Base-by-base conservation (phyloP, 306 rosid species). In the Coriaria nepalensis region DNA sequence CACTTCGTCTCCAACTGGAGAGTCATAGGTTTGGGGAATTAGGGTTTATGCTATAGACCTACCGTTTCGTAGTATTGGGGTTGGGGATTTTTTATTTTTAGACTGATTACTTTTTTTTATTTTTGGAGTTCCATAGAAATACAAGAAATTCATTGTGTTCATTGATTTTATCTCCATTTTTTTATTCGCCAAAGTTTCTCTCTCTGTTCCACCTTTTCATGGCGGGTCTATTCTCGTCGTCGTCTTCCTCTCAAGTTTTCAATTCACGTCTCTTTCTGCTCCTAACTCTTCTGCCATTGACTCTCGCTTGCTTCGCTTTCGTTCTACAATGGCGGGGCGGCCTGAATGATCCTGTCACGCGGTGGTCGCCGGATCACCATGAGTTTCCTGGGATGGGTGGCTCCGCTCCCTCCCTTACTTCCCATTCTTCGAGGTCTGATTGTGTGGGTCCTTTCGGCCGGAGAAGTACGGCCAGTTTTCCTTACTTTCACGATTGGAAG, bases 271-370 rank as follows among this genome's bases (percentile, higher is more conserved):
- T 87, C 9, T 68, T 83, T 37, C 40, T 83, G 4, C 73, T 87
- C 20, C 63, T 83, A 2, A 83, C 94, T 8, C 12, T 87, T 10
- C 83, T 83, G 5, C 93, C 83, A 0, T 68, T 83, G 35, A 65
- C 83, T 45, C 83, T 87, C 10, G 96, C 96, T 15, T 45, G 63
- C 67, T 63, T 87, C 35, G 94, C 96, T 13, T 87, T 87, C 71
- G 0, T 87, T 50, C 93, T 87, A 55, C 94, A 83, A 80, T 83
- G 94, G 94, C 94, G 93, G 2, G 96, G 94, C 6, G 94, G 93
- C 4, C 64, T 83, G 68, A 73, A 73, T 63, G 96, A 83, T 51
- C 96, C 92, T 8, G 9, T 75, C 40, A 47, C 76, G 56, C 87
- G 87, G 7, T 78, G 87, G 96, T 73, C 87, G 2, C 85, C 87